phyloP scores from a whole-genome alignment of 129 eudicot genomes.

The Flaveria robusta region DNA sequence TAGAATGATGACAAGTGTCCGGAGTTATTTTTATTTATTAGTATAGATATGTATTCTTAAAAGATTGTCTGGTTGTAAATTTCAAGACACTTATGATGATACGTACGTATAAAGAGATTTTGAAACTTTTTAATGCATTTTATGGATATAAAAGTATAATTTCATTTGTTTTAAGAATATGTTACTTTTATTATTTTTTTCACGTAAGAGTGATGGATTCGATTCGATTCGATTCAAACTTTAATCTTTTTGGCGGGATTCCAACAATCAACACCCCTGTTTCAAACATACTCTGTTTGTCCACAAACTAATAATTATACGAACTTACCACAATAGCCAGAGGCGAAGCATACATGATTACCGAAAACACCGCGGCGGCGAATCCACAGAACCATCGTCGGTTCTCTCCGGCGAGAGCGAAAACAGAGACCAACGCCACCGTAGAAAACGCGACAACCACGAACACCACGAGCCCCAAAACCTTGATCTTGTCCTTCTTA shows the following conservation, averaged over 20 bases:
- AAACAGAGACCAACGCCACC: constrained; percentile 61
- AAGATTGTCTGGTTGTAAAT: not conserved
- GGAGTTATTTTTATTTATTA: no score
- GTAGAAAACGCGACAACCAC: constrained; percentile 50
- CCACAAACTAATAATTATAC: no score
- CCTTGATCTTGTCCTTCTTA: constrained; percentile 69
- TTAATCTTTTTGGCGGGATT: no score
- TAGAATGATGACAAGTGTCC: no score
- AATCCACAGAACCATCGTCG: constrained; percentile 79
- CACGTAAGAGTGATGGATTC: no score
- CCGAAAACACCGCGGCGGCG: constrained; percentile 78
- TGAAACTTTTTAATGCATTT: no score
- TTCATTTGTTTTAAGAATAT: no score
- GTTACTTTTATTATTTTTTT: no score
- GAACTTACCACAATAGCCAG: constrained; percentile 68
- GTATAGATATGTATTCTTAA: not conserved
- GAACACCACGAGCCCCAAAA: constrained; percentile 43
- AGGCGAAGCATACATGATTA: constrained; percentile 93
- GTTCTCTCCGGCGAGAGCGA: constrained; percentile 59
- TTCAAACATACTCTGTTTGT: no score
- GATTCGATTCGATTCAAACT: no score
- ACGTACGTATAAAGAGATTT: not conserved
- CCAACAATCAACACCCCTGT: no score
- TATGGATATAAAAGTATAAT: no score
- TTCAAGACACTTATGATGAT: not conserved